Evolutionary conservation across 495 filamentous ascomycete species (phyloP), one percentile per base, ranked within the genome.

Genomic region (Penicillium malachiteum): DNA sequence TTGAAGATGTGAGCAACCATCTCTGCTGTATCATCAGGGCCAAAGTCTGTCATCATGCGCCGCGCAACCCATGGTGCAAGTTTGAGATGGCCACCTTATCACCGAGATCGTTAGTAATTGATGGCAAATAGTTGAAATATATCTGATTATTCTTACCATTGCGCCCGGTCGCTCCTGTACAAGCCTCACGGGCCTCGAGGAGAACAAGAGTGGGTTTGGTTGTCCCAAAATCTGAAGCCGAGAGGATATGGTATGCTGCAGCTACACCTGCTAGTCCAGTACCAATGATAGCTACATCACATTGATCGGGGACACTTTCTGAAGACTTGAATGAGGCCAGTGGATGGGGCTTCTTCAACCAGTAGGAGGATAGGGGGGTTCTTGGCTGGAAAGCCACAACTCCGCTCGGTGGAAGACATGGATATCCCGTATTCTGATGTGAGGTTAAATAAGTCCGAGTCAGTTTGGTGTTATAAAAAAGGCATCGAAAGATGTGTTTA

Each of bases 211-310:
- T 34, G 1, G 34, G 34, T 31, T 35, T 35, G 7, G 33, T 21
- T 18, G 35, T 7, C 8, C 17, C 30, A 30, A 40, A 14, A 13
- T 39, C n/a, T 17, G 30, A 16, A 11, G 45, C 32, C 30, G 48
- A 50, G n/a, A 53, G 41, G 12, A 53, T 35, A 14, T 45, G 41
- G 16, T 53, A 45, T 13, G 50, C 50, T 13, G 41, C 35, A 2
- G 50, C 39, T 6, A 44, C 50, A 13, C 50, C 50, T 7, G 50
- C 30, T 26, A 53, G 32, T 3, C 50, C 50, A n/a, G 50, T 37
- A 32, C 50, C 50, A 30, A 53, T 53, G 13, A 53, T 46, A 6
- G 41, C 39, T 13, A 53, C 37, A 35, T 53, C 50, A 32, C 40
- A 53, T 46, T 46, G 30, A 17, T 44, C 11, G 13, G 50, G 50